Conservation (phyloP, 2,329 filamentous ascomycete species). For the Pseudocercospora musae region DNA sequence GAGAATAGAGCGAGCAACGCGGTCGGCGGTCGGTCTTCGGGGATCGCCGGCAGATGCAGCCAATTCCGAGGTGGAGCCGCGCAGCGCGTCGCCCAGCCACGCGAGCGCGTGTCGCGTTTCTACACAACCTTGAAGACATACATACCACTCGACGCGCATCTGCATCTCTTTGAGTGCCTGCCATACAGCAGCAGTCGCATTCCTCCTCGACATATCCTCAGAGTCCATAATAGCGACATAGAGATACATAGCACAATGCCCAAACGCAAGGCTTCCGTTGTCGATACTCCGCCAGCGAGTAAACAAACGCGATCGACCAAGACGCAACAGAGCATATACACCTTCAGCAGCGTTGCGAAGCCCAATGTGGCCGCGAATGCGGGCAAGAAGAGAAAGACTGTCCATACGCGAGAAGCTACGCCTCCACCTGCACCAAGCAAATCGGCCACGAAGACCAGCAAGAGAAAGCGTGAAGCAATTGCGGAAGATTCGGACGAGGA, state of each 20-base stretch:
- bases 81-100: constrained; percentile 1
- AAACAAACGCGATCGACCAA: constrained; percentile 26
- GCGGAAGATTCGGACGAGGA: constrained; percentile 27
- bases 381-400: constrained; percentile 26
- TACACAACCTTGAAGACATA: no score
- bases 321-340: constrained; percentile 22
- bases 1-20: background rate
- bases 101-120: background rate
- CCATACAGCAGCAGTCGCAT: background rate
- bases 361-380: constrained; percentile 8
- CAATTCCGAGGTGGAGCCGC: background rate
- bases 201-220: constrained; percentile 10
- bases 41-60: background rate
- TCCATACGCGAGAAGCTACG: constrained; percentile 17
- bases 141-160: background rate
- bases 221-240: constrained; percentile 46
- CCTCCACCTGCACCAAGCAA: constrained; percentile 13
- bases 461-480: constrained; percentile 28
- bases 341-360: constrained; percentile 26
- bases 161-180: background rate
- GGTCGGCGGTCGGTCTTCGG: background rate
- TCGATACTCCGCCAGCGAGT: constrained; percentile 20
- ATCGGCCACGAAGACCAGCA: constrained; percentile 18
- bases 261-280: constrained; percentile 30
- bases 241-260: constrained; percentile 48